Conservation (phyloP, 2,329 filamentous ascomycete genomes). For the Thelonectria discophora region DNA sequence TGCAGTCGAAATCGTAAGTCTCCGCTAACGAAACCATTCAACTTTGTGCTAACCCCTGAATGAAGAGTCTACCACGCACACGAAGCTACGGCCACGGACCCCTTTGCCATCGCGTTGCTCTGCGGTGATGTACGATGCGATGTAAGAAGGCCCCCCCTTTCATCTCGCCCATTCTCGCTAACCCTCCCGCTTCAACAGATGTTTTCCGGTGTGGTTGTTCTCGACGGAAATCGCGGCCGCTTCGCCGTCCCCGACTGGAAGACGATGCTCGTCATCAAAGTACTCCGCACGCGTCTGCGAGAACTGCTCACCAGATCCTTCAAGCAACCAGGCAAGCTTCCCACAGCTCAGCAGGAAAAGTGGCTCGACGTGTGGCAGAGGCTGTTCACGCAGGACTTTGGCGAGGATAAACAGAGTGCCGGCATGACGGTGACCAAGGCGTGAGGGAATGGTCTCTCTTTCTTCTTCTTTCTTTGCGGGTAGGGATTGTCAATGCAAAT, state of each 20-base stretch:
- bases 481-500: background rate
- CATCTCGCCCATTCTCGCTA: background rate
- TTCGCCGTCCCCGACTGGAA: conserved; percentile 92
- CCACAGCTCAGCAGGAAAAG: conserved; percentile 72
- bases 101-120: conserved; percentile 83
- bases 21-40: background rate
- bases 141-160: conserved; percentile 55
- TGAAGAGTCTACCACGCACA: conserved; percentile 85
- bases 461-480: background rate
- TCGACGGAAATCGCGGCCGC: conserved; percentile 87
- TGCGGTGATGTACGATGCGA: conserved; percentile 91
- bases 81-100: conserved; percentile 82
- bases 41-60: conserved; percentile 21
- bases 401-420: conserved; percentile 44
- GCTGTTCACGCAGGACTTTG: conserved; percentile 68
- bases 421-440: conserved; percentile 41
- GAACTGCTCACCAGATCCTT: conserved; percentile 79
- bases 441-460: conserved; percentile 27
- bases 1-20: conserved; percentile 84
- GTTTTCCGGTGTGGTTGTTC: conserved; percentile 84
- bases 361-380: conserved; percentile 80
- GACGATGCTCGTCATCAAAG: conserved; percentile 87
- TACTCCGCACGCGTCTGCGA: conserved; percentile 74
- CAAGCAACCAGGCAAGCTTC: conserved; percentile 70
- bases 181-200: conserved; percentile 59